Conservation (phyloP, 345 rosid species). For the Aquilaria yunnanensis region DNA sequence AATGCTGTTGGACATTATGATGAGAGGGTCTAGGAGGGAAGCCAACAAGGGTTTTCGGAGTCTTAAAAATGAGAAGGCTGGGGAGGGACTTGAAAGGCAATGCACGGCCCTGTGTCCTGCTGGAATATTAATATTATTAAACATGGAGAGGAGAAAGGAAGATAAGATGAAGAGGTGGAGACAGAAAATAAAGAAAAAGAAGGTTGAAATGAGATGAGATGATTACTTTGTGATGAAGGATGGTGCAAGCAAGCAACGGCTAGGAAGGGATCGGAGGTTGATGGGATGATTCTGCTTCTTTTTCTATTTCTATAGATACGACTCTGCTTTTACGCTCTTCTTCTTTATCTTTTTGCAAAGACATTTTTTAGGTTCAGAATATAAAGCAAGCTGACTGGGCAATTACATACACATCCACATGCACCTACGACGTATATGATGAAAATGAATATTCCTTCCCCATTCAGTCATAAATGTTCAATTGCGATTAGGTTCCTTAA, state of each 20-base stretch:
- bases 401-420: too few species aligned
- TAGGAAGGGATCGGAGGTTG: too few species aligned
- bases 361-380: too few species aligned
- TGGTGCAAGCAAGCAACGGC: not conserved
- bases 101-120: not conserved
- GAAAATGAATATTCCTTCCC: too few species aligned
- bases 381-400: too few species aligned
- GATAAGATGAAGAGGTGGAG: constrained; percentile 14
- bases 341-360: too few species aligned
- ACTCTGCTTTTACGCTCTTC: not conserved
- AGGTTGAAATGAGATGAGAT: constrained; percentile 4
- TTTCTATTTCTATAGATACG: not conserved
- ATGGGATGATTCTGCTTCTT: too few species aligned
- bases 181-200: constrained; percentile 10
- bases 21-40: constrained; percentile 20
- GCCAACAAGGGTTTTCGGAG: not conserved
- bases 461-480: too few species aligned
- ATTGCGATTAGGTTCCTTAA: too few species aligned
- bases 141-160: not conserved
- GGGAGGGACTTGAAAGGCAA: constrained; percentile 20
- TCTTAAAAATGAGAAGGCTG: not conserved
- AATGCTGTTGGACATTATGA: constrained; percentile 37
- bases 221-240: constrained; percentile 59
- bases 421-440: too few species aligned
- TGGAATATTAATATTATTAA: constrained; percentile 12